Evolutionary conservation across 1,284 basidiomycete species (phyloP).

Genomic region (Puccinia hordei): DNA sequence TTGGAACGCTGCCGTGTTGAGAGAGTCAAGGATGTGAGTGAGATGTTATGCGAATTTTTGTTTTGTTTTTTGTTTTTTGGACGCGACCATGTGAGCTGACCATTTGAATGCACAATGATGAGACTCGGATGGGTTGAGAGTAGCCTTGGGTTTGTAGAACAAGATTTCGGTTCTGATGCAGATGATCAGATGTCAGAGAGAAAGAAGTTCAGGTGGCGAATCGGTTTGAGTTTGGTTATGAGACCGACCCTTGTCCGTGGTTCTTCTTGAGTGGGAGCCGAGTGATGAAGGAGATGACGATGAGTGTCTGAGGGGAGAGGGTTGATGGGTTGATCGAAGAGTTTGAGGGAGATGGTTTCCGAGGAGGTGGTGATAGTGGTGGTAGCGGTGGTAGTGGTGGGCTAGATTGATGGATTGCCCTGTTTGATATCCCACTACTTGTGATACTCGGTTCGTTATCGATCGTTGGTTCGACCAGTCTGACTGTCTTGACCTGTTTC

Average conservation of each 20-base stretch:
- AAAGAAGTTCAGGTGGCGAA: neutral
- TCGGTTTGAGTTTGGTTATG: neutral
- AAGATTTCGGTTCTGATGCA: constrained; percentile 40
- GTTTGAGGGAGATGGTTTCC: neutral
- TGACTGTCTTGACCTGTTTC: constrained; percentile 7
- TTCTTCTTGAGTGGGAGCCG: constrained; percentile 9
- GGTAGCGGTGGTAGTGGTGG: neutral
- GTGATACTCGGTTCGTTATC: neutral
- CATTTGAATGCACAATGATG: constrained; percentile 22
- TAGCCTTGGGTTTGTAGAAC: constrained; percentile 40
- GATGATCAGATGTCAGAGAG: neutral
- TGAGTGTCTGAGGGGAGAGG: constrained; percentile 1
- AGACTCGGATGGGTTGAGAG: constrained; percentile 10
- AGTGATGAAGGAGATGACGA: constrained; percentile 51
- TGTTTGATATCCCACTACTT: neutral
- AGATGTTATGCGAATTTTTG: no score
- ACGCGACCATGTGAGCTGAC: neutral
- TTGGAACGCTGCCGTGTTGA: neutral
- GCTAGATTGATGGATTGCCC: neutral
- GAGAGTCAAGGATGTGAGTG: neutral
- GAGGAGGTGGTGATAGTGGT: neutral
- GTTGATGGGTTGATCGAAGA: neutral
- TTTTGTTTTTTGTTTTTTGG: no score
- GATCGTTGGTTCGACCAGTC: neutral
- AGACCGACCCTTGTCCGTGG: constrained; percentile 38